These are phyloP conservation scores for Crocinoboletus sp. DNA, from an alignment of 1,284 basidiomycete genomes.

Conservation along the genomic window DNA sequence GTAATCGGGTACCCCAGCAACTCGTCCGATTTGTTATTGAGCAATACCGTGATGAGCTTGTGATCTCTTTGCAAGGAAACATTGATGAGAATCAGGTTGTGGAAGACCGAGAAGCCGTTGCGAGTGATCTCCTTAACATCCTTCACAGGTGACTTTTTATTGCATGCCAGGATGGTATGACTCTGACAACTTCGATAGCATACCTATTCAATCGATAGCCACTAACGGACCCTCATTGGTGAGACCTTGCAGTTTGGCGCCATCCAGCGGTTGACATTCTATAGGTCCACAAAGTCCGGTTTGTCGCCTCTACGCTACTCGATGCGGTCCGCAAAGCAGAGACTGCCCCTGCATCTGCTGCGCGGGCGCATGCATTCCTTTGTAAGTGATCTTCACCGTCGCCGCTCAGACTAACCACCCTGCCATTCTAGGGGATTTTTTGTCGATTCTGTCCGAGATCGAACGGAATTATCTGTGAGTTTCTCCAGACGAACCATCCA, in stretches of 20 bases:
- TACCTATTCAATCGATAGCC: slow-evolving; percentile 87
- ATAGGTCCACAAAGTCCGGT: slow-evolving; percentile 83
- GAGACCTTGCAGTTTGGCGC: slow-evolving; percentile 18
- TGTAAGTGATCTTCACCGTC: slow-evolving; percentile 43
- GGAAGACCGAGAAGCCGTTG: slow-evolving; percentile 69
- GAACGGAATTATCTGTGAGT: slow-evolving; percentile 80
- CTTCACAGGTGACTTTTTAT: slow-evolving; percentile 58
- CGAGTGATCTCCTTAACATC: slow-evolving; percentile 77
- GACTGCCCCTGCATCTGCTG: slow-evolving; percentile 68
- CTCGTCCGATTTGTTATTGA: slow-evolving; percentile 85
- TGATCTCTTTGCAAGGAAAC: slow-evolving; percentile 59
- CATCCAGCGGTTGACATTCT: slow-evolving; percentile 1
- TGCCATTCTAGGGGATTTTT: slow-evolving; percentile 68
- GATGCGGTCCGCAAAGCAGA: slow-evolving; percentile 82
- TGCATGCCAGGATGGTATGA: not conserved
- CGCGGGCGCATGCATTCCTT: slow-evolving; percentile 73
- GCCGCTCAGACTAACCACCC: slow-evolving; percentile 5
- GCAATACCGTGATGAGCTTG: slow-evolving; percentile 81
- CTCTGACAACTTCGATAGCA: slow-evolving; percentile 41
- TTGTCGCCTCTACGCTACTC: slow-evolving; percentile 82
- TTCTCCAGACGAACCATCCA: slow-evolving; percentile 2
- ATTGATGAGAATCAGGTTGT: slow-evolving; percentile 61
- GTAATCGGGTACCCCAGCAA: slow-evolving; percentile 53
- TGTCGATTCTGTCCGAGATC: slow-evolving; percentile 84
- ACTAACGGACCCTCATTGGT: slow-evolving; percentile 82